Evolutionary conservation across 2,329 filamentous ascomycete genomes (phyloP).

Genomic region (Aspergillus sp.): DNA sequence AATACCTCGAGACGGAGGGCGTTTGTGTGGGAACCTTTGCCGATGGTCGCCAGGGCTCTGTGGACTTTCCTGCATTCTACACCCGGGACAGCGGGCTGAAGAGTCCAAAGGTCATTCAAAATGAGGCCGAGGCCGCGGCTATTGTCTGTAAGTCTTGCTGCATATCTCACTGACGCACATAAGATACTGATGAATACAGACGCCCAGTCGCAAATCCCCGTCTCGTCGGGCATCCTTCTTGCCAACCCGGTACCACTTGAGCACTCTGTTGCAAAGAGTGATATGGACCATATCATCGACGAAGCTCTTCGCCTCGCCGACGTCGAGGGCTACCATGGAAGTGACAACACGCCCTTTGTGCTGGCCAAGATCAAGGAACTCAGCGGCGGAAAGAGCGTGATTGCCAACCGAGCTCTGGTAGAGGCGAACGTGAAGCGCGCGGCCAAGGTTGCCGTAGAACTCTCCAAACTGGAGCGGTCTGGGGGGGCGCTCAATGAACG

Average conservation of each 20-base stretch:
- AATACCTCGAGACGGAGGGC: constrained; percentile 70
- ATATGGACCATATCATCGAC: constrained; percentile 71
- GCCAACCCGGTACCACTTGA: constrained; percentile 82
- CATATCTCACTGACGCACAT: too few species aligned
- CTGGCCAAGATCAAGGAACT: constrained; percentile 76
- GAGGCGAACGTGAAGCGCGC: constrained; percentile 67
- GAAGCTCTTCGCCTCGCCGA: constrained; percentile 67
- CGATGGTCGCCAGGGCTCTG: constrained; percentile 68
- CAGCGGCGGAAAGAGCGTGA: constrained; percentile 69
- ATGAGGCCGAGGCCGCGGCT: constrained; percentile 81
- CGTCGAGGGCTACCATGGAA: constrained; percentile 68
- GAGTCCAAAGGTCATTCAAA: constrained; percentile 73
- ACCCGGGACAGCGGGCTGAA: constrained; percentile 79
- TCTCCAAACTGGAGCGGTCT: constrained; percentile 56
- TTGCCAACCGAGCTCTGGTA: constrained; percentile 71
- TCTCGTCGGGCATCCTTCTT: constrained; percentile 80
- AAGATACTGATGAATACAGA: constrained; percentile 42
- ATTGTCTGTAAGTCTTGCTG: constrained; percentile 65
- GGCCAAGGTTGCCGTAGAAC: constrained; percentile 64
- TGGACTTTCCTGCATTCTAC: constrained; percentile 94
- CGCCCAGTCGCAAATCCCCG: constrained; percentile 70
- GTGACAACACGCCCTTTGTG: constrained; percentile 81
- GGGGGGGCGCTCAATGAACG: constrained; percentile 30
- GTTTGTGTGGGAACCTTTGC: constrained; percentile 87
- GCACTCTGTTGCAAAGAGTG: constrained; percentile 66